Evolutionary conservation across 2,329 filamentous ascomycete species (phyloP).

Genomic region (Colletotrichum truncatum): DNA sequence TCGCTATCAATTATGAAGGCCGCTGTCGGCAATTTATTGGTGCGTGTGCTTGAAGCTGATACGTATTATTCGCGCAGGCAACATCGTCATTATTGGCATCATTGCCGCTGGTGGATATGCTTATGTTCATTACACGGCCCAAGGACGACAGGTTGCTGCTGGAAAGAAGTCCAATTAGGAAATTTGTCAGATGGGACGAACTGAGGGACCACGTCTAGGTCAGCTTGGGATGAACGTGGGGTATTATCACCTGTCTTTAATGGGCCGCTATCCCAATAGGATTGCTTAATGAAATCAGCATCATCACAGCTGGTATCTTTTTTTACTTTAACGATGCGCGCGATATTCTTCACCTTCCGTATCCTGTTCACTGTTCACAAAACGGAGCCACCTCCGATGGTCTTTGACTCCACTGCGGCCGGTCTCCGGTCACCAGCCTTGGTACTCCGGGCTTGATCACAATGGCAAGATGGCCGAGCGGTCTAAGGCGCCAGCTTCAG

Average conservation of each 20-base stretch:
- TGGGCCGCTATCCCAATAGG: neutral
- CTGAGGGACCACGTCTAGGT: no score
- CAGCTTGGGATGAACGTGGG: neutral
- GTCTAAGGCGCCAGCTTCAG: slow-evolving; percentile 29
- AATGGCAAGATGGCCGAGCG: slow-evolving; percentile 27
- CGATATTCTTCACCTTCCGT: neutral
- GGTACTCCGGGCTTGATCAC: neutral
- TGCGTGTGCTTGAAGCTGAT: neutral
- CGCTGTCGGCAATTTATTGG: neutral
- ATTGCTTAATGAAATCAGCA: neutral
- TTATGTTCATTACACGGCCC: slow-evolving; percentile 44
- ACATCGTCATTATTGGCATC: slow-evolving; percentile 45
- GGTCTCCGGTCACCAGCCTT: neutral
- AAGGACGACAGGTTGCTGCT: slow-evolving; percentile 37
- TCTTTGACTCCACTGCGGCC: neutral
- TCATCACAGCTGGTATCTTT: neutral
- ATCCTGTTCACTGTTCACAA: neutral
- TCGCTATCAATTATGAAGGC: neutral
- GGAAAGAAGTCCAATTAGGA: slow-evolving; percentile 39
- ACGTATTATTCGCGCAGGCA: slow-evolving; percentile 37
- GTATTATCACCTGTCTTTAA: neutral
- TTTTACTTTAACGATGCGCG: neutral
- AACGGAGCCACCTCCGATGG: neutral
- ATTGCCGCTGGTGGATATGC: slow-evolving; percentile 41
- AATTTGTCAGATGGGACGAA: neutral